These are phyloP conservation scores for Saururus chinensis DNA, from an alignment of 164 flowering plant genomes.

Conservation along the genomic window DNA sequence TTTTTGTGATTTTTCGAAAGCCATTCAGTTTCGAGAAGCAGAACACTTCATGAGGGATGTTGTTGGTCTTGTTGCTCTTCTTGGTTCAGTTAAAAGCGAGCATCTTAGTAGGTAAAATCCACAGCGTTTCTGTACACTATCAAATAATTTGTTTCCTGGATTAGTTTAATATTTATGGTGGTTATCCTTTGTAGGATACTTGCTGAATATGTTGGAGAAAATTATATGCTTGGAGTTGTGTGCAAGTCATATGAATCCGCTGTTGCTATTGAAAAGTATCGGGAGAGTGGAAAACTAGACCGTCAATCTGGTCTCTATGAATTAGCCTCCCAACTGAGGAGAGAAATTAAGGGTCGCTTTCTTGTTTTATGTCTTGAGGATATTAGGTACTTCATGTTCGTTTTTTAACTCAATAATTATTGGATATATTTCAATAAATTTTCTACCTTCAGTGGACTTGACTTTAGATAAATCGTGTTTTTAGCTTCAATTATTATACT, in stretches of 20 bases:
- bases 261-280: slow-evolving; percentile 25
- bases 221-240: slow-evolving; percentile 56
- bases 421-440: neutral
- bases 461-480: neutral
- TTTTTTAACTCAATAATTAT: neutral
- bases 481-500: neutral
- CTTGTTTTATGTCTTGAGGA: slow-evolving; percentile 52
- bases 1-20: slow-evolving; percentile 20
- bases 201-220: slow-evolving; percentile 56
- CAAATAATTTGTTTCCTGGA: neutral
- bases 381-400: slow-evolving; percentile 29
- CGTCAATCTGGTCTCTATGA: slow-evolving; percentile 15
- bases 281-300: slow-evolving; percentile 18
- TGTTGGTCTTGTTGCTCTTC: slow-evolving; percentile 62
- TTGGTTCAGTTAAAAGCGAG: slow-evolving; percentile 33
- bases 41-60: slow-evolving; percentile 20
- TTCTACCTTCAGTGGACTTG: neutral
- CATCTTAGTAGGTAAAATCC: slow-evolving; percentile 13
- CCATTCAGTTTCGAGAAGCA: slow-evolving; percentile 4
- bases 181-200: slow-evolving; percentile 36
- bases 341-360: slow-evolving; percentile 23
- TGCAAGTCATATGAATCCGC: slow-evolving; percentile 36
- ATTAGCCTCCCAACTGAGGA: slow-evolving; percentile 23
- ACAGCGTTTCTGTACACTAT: neutral
- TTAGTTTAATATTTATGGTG: neutral